Conservation (phyloP, 2,329 filamentous ascomycete species). For the Ophiognomonia clavigignenti-juglandacearum region DNA sequence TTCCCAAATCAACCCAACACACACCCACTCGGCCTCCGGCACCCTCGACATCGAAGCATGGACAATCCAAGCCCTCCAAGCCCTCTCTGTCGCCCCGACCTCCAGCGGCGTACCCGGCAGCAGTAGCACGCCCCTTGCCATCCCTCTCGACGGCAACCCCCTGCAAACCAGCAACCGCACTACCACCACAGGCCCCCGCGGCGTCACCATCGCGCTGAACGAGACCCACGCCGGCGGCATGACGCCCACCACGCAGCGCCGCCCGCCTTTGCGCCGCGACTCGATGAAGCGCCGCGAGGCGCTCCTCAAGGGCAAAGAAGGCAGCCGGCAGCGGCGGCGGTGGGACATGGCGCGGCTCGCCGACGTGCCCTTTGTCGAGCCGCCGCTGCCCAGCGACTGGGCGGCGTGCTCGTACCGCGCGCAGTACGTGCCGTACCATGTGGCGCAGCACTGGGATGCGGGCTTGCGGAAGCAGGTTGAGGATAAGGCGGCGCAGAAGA, state of each 20-base stretch:
- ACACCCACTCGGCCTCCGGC: constrained; percentile 23
- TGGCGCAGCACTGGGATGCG: constrained; percentile 79
- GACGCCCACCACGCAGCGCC: constrained; percentile 32
- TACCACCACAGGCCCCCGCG: too few species aligned
- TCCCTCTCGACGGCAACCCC: constrained; percentile 63
- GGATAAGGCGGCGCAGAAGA: constrained; percentile 36
- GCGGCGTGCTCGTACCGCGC: constrained; percentile 73
- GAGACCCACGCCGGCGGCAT: constrained; percentile 12
- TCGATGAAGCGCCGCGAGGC: constrained; percentile 62
- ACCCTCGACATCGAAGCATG: constrained; percentile 62
- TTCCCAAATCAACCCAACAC: constrained; percentile 17
- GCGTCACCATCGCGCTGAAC: constrained; percentile 19
- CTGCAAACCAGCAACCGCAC: too few species aligned
- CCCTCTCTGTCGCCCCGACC: constrained; percentile 48
- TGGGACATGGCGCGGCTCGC: constrained; percentile 96
- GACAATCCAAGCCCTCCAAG: constrained; percentile 55
- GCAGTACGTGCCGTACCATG: constrained; percentile 78
- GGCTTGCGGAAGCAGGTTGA: constrained; percentile 47
- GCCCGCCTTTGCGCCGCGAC: constrained; percentile 47
- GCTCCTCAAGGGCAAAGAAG: constrained; percentile 84
- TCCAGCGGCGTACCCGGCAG: too few species aligned
- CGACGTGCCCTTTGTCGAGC: constrained; percentile 79
- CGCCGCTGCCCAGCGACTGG: constrained; percentile 80
- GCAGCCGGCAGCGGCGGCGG: constrained; percentile 75
- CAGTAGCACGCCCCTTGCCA: constrained; percentile 57